Conservation (phyloP, 2,329 filamentous ascomycete species). For the Immersiporthe knoxdaviesiana region DNA sequence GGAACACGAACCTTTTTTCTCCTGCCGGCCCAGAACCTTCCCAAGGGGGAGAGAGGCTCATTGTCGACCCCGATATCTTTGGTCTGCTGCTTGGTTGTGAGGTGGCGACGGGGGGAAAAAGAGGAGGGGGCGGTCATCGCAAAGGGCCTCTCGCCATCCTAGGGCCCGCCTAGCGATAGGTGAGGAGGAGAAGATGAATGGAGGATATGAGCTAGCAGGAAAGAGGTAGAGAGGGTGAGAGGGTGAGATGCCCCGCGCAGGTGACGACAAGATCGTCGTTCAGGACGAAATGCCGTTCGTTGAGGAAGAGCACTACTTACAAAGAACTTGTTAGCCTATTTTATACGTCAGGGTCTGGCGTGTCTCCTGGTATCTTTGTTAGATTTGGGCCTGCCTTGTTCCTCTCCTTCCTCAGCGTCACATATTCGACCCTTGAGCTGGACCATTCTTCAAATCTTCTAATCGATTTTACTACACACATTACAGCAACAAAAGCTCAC, state of each 20-base stretch:
- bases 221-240: not conserved
- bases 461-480: not conserved
- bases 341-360: not conserved
- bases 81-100: not conserved
- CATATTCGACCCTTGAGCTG: not conserved
- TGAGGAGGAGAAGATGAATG: not conserved
- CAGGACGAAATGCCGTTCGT: constrained; percentile 8
- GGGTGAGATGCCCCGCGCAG: not conserved
- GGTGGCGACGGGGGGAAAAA: not conserved
- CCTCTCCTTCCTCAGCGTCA: not conserved
- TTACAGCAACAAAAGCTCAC: not conserved
- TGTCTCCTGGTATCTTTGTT: not conserved
- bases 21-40: no score
- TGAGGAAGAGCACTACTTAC: not conserved
- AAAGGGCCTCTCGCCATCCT: not conserved
- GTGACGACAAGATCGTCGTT: constrained; percentile 7
- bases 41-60: constrained; percentile 4
- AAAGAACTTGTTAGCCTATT: not conserved
- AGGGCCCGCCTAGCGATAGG: not conserved
- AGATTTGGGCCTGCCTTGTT: not conserved
- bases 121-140: not conserved
- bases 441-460: not conserved
- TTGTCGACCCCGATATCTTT: not conserved
- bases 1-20: not conserved
- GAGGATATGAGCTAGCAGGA: not conserved